Conservation (phyloP, 352 stramenopile species). For the Globisporangium nunn region DNA sequence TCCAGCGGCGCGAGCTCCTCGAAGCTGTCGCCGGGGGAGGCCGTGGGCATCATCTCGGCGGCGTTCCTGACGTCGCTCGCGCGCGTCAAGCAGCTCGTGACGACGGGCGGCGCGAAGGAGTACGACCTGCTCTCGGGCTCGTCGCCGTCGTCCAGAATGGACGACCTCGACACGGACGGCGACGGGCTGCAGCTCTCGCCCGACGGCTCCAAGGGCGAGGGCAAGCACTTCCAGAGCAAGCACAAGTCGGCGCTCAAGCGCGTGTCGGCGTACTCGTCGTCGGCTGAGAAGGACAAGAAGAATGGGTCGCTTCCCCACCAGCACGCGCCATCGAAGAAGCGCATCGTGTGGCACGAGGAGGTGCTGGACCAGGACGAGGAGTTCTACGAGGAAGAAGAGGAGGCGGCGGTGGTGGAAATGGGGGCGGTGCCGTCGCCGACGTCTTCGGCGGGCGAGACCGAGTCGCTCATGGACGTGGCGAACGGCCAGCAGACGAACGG, state of each 20-base stretch:
- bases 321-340: constrained; percentile 34
- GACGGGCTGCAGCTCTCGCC: constrained; percentile 80
- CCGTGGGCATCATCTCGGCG: constrained; percentile 49
- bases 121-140: constrained; percentile 70
- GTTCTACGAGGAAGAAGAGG: constrained; percentile 55
- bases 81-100: constrained; percentile 54
- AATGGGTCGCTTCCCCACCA: background rate
- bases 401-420: background rate
- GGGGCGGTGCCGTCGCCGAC: background rate
- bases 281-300: constrained; percentile 38
- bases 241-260: constrained; percentile 62
- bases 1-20: too few relatives aligned
- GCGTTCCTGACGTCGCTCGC: constrained; percentile 59
- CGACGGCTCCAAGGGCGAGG: constrained; percentile 42
- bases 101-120: constrained; percentile 35
- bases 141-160: constrained; percentile 38
- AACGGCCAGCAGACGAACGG: constrained; percentile 26
- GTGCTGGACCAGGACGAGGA: constrained; percentile 75
- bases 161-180: constrained; percentile 73
- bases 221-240: constrained; percentile 51
- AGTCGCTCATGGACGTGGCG: constrained; percentile 43
- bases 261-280: constrained; percentile 64
- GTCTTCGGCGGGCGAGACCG: constrained; percentile 27
- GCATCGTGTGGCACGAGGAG: constrained; percentile 67
- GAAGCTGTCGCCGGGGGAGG: constrained; percentile 53